Conservation (phyloP, 1,284 basidiomycete genomes). For the Mycena sp. region DNA sequence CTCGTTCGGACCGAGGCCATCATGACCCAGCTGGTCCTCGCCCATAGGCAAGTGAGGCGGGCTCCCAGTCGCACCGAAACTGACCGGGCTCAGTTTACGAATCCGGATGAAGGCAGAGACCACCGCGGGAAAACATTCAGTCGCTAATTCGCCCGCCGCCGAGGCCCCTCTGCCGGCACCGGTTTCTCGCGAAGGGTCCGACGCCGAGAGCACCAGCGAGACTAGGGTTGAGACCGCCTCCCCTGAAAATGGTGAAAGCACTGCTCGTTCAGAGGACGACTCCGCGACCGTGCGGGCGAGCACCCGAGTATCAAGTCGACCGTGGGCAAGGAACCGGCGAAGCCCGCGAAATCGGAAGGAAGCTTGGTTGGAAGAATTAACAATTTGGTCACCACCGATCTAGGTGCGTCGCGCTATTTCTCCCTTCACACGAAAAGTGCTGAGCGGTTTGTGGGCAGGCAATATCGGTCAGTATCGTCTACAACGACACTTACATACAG, state of each 20-base stretch:
- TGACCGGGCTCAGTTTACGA: conserved; percentile 42
- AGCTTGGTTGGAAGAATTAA: conserved; percentile 69
- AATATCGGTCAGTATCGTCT: conserved; percentile 14
- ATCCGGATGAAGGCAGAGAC: conserved; percentile 60
- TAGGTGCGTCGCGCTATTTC: conserved; percentile 45
- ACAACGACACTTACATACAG: not conserved
- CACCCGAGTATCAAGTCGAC: conserved; percentile 18
- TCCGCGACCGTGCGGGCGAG: conserved; percentile 11
- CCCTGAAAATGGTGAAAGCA: not conserved
- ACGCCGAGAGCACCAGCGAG: conserved; percentile 27
- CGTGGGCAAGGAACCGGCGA: conserved; percentile 13
- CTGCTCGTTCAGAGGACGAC: conserved; percentile 1
- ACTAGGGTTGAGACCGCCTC: too few relatives aligned
- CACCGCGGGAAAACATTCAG: conserved; percentile 28
- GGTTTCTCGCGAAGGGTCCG: not conserved
- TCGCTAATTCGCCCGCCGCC: not conserved
- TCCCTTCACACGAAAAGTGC: not conserved
- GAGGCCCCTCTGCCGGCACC: conserved; percentile 25
- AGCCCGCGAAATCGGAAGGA: conserved; percentile 33
- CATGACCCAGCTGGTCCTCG: conserved; percentile 65
- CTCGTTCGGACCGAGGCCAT: conserved; percentile 58
- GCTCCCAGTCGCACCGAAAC: not conserved
- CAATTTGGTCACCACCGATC: conserved; percentile 63
- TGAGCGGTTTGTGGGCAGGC: not conserved
- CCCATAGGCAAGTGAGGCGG: conserved; percentile 48